Conservation (phyloP, 2,329 filamentous ascomycete species). For the Blastomyces silverae region DNA sequence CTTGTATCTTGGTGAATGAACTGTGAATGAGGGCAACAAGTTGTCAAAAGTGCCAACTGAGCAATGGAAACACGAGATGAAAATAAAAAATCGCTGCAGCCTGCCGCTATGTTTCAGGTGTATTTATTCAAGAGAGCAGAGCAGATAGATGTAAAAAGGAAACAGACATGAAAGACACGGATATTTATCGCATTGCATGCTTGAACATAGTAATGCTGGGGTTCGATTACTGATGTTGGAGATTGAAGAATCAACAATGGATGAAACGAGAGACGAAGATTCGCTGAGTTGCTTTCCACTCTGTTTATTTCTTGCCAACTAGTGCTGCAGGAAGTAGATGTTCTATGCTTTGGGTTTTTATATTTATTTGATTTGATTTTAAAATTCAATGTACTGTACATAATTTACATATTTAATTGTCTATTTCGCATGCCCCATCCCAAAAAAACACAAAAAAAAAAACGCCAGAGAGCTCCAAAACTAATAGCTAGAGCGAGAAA, state of each 20-base stretch:
- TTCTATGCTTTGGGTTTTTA: background rate
- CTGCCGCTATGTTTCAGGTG: slow-evolving; percentile 5
- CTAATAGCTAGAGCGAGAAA: slow-evolving; percentile 10
- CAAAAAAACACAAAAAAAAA: background rate
- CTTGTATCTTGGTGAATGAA: background rate
- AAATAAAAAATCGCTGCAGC: slow-evolving; percentile 1
- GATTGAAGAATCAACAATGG: too few relatives aligned
- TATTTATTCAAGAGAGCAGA: background rate
- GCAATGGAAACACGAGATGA: background rate
- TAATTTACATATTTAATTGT: slow-evolving; percentile 1
- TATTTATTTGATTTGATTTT: background rate
- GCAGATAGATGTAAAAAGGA: background rate
- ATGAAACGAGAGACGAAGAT: too few relatives aligned
- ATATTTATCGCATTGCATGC: background rate
- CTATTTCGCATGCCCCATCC: background rate
- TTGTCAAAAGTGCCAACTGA: background rate
- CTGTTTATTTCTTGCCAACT: background rate
- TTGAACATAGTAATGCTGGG: background rate
- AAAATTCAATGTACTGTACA: background rate
- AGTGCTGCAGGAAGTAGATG: background rate
- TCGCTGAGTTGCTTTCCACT: too few relatives aligned
- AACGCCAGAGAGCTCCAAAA: background rate
- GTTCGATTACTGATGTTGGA: background rate
- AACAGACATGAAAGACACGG: background rate
- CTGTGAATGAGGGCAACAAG: background rate